Evolutionary conservation across 306 rosid genomes (phyloP).

Genomic region (Citrullus mucosospermus): DNA sequence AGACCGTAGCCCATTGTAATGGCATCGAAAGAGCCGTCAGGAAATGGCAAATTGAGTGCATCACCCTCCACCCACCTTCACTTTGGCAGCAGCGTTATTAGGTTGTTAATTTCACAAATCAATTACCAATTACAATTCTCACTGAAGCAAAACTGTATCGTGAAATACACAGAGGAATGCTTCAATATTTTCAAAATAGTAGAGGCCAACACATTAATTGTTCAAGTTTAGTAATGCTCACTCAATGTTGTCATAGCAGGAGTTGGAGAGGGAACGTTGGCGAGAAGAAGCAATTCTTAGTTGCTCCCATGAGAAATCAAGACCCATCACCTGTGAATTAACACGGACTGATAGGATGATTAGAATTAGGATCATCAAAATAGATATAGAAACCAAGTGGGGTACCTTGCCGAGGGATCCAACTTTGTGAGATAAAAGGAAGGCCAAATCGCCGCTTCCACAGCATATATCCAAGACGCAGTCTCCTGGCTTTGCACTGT

Average conservation of each 20-base stretch:
- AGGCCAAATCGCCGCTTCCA: conserved; percentile 85
- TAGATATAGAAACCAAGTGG: background rate
- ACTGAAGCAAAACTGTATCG: background rate
- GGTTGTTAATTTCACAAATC: background rate
- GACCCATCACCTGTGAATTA: conserved; percentile 51
- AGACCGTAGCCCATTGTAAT: conserved; percentile 88
- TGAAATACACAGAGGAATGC: background rate
- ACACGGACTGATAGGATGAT: background rate
- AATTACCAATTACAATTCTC: background rate
- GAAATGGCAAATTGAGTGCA: conserved; percentile 75
- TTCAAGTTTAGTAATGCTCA: conserved; percentile 43
- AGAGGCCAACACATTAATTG: background rate
- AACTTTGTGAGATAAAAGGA: conserved; percentile 66
- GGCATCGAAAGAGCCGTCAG: conserved; percentile 67
- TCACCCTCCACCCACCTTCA: conserved; percentile 91
- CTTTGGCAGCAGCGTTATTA: background rate
- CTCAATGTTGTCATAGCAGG: conserved; percentile 58
- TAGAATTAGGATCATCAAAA: background rate
- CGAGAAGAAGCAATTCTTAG: conserved; percentile 49
- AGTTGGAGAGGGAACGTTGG: conserved; percentile 21
- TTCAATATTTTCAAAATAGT: background rate
- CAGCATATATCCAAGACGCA: conserved; percentile 81
- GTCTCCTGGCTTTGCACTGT: conserved; percentile 61
- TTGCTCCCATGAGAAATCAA: conserved; percentile 54
- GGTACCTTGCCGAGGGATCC: conserved; percentile 45